Conservation (phyloP, 495 filamentous ascomycete species). For the Parathielavia hyrcaniae region DNA sequence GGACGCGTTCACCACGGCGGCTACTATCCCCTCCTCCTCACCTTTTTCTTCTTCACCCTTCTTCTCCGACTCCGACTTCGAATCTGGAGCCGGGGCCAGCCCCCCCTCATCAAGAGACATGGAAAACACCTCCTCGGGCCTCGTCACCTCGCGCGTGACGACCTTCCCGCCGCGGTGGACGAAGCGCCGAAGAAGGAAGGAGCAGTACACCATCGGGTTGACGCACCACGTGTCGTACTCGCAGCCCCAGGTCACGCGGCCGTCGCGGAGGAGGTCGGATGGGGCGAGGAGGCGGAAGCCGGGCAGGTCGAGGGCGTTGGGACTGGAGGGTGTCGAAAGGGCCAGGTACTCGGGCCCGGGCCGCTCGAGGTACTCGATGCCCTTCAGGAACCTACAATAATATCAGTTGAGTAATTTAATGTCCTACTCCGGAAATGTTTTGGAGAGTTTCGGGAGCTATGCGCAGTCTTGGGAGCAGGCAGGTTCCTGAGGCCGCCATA, state of each 20-base stretch:
- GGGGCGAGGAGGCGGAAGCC: constrained; percentile 41
- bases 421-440: no score
- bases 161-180: constrained; percentile 44
- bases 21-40: constrained; percentile 41
- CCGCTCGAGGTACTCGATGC: constrained; percentile 55
- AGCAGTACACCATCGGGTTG: constrained; percentile 58
- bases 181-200: constrained; percentile 49
- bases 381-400: constrained; percentile 47
- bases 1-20: constrained; percentile 53
- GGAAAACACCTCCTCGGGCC: constrained; percentile 45
- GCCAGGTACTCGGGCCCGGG: constrained; percentile 38
- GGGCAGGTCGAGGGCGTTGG: constrained; percentile 37
- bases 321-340: constrained; percentile 19
- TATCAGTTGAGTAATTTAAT: no score
- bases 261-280: constrained; percentile 39
- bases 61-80: no score
- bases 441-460: no score
- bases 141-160: constrained; percentile 39
- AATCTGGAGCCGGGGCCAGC: no score
- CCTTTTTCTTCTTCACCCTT: constrained; percentile 35
- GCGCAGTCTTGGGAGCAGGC: no score
- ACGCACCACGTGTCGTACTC: constrained; percentile 54
- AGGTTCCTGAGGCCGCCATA: no score
- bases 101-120: no score
- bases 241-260: constrained; percentile 47